phyloP scores from a whole-genome alignment of 192 early-diverging fungal genomes.

The Backusella tuberculispora region DNA sequence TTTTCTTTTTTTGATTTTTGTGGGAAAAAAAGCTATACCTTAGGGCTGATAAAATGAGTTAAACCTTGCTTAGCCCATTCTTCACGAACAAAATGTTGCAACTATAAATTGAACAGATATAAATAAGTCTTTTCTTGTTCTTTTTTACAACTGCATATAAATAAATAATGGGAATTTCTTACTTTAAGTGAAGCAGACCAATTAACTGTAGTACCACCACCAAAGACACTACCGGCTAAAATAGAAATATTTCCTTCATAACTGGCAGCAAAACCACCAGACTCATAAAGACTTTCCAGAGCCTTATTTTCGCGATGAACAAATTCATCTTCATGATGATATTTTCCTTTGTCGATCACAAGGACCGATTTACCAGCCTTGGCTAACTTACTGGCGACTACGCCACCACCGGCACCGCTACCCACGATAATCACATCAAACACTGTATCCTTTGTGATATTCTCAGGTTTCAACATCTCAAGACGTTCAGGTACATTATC shows the following conservation, averaged over 20 bases:
- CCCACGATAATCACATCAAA: conserved; percentile 74
- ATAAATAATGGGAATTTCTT: background rate
- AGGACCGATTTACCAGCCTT: conserved; percentile 66
- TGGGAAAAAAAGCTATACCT: conserved; percentile 7
- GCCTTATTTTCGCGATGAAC: conserved; percentile 54
- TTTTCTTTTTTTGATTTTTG: background rate
- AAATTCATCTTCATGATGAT: conserved; percentile 57
- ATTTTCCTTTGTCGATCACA: conserved; percentile 73
- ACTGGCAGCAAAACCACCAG: conserved; percentile 47
- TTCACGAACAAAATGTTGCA: conserved; percentile 64
- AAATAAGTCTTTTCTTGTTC: background rate
- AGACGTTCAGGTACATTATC: conserved; percentile 10
- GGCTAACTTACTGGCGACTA: conserved; percentile 66
- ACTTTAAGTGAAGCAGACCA: conserved; percentile 63
- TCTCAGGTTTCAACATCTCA: background rate
- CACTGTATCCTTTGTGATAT: background rate
- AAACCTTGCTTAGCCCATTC: conserved; percentile 72
- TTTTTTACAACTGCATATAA: conserved; percentile 30
- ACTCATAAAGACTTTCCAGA: conserved; percentile 58
- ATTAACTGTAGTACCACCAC: conserved; percentile 77
- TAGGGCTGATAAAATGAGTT: conserved; percentile 53
- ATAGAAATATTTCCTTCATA: conserved; percentile 58
- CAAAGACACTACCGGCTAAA: conserved; percentile 68
- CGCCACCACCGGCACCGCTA: conserved; percentile 70
- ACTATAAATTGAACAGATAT: conserved; percentile 34